phyloP scores from a whole-genome alignment of 169 alveolate species.

The Haemoproteus tartakovskyi region DNA sequence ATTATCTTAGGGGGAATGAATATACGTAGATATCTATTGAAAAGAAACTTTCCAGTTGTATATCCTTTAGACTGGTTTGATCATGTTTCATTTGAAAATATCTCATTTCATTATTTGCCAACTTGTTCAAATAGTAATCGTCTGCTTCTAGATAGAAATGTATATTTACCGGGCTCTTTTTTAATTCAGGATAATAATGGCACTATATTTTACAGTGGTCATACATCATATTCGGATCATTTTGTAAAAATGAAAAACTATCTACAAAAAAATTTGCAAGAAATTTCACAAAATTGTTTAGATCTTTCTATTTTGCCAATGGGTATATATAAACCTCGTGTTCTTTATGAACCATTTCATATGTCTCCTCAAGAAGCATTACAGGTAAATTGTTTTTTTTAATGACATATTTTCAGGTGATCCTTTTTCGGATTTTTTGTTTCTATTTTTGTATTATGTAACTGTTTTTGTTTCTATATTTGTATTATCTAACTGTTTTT shows the following conservation, averaged over 20 bases:
- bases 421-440: background rate
- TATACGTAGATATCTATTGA: conserved; percentile 45
- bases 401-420: background rate
- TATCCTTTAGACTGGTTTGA: conserved; percentile 66
- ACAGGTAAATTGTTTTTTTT: background rate
- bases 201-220: conserved; percentile 64
- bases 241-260: conserved; percentile 43
- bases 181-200: conserved; percentile 39
- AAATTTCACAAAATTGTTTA: conserved; percentile 2
- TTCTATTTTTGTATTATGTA: background rate
- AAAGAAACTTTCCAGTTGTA: conserved; percentile 56
- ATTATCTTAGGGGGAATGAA: conserved; percentile 62
- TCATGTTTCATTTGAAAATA: conserved; percentile 34
- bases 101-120: conserved; percentile 57
- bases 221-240: conserved; percentile 57
- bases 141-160: conserved; percentile 35
- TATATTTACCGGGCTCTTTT: conserved; percentile 63
- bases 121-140: conserved; percentile 50
- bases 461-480: background rate
- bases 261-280: too few species aligned
- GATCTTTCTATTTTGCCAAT: conserved; percentile 58
- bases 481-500: too few species aligned
- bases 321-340: conserved; percentile 60
- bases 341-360: conserved; percentile 26
- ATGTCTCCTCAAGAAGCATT: conserved; percentile 59